phyloP scores from a whole-genome alignment of 306 rosid genomes.

The Corylus americana region DNA sequence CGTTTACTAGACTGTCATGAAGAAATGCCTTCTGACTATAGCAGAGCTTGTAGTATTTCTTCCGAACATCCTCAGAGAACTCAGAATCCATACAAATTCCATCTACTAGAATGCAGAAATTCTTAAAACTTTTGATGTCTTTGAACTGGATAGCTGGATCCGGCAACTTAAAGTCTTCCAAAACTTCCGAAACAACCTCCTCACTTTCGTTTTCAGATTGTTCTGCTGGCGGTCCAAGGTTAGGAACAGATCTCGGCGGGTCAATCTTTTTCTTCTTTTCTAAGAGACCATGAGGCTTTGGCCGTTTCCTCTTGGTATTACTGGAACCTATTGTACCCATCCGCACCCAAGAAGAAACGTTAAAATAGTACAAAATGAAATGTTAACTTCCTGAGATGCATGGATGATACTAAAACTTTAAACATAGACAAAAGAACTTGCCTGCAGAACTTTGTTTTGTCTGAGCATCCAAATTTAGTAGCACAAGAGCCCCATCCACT shows the following conservation, averaged over 20 bases:
- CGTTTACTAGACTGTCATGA: constrained; percentile 63
- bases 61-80: constrained; percentile 50
- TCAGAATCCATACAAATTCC: constrained; percentile 61
- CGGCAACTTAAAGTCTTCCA: constrained; percentile 39
- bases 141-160: constrained; percentile 42
- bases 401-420: constrained; percentile 7
- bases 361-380: not conserved
- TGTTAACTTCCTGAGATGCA: constrained; percentile 6
- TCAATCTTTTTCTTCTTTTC: constrained; percentile 50
- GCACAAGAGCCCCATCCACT: constrained; percentile 59
- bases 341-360: constrained; percentile 20
- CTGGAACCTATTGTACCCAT: constrained; percentile 22
- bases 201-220: constrained; percentile 57
- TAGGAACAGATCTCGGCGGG: constrained; percentile 29
- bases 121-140: constrained; percentile 48
- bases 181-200: constrained; percentile 57
- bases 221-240: constrained; percentile 31
- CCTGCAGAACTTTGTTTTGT: constrained; percentile 55
- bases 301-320: constrained; percentile 43
- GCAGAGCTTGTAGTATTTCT: constrained; percentile 73
- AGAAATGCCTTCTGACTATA: constrained; percentile 66
- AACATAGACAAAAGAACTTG: constrained; percentile 32
- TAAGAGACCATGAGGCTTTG: constrained; percentile 33
- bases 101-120: constrained; percentile 54
- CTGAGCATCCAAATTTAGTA: constrained; percentile 43